These are phyloP conservation scores for Ophiostoma tasmaniense DNA, from an alignment of 2,329 filamentous ascomycete species.

Conservation along the genomic window DNA sequence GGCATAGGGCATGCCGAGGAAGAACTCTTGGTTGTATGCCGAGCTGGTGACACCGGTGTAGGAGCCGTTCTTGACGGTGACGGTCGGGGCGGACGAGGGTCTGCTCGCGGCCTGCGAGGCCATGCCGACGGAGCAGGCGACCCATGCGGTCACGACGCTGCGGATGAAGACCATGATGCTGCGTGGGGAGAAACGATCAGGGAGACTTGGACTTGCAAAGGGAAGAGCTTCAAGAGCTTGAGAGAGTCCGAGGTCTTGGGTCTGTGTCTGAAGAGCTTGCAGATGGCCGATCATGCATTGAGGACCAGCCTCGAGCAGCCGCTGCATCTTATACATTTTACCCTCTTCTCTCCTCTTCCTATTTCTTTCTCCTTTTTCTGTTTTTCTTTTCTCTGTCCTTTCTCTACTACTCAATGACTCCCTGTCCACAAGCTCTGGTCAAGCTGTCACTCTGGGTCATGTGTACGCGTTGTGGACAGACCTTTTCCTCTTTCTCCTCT, in stretches of 20 bases:
- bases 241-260: not conserved
- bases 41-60: constrained; percentile 29
- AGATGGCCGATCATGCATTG: not conserved
- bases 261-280: constrained; percentile 2
- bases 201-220: not conserved
- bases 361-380: too few species aligned
- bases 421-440: not conserved
- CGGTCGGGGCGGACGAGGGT: constrained; percentile 8
- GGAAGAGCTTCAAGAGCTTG: not conserved
- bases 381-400: not conserved
- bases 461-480: not conserved
- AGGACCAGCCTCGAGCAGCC: not conserved
- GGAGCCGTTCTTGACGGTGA: constrained; percentile 28
- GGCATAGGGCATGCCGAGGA: constrained; percentile 49
- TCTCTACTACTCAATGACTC: not conserved
- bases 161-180: constrained; percentile 4
- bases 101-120: not conserved
- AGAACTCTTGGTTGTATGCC: constrained; percentile 39
- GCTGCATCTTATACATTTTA: constrained; percentile 1
- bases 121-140: constrained; percentile 10
- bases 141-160: constrained; percentile 3
- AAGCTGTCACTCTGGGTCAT: not conserved
- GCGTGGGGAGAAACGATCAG: not conserved
- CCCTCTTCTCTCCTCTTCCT: not conserved
- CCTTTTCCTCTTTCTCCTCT: not conserved